Percentiles rank a stretch among this genome's conserved stretches.
Evolutionary conservation across 257 asterid species (phyloP).

Genomic region (Capsicum pubescens): DNA sequence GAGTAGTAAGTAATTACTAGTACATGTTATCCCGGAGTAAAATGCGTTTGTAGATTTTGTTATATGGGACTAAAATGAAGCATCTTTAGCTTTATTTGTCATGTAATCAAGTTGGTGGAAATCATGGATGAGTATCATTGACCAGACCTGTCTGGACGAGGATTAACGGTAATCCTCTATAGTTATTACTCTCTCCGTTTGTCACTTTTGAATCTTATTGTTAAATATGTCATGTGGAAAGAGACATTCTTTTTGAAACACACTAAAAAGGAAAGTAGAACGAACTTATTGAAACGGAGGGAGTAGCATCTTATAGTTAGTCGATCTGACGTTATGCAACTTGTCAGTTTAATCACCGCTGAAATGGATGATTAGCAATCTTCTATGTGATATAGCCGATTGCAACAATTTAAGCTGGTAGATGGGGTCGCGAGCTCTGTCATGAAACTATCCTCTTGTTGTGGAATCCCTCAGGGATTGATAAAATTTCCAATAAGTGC

Average conservation of each 20-base stretch:
- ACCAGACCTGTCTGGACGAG: conserved; percentile 19
- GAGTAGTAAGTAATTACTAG: not conserved
- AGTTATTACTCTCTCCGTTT: not conserved
- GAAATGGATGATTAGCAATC: conserved; percentile 41
- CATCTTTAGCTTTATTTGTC: conserved; percentile 3
- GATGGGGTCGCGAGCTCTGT: conserved; percentile 35
- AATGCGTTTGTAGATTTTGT: not conserved
- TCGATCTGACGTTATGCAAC: conserved; percentile 34
- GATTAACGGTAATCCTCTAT: conserved; percentile 19
- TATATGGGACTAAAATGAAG: conserved; percentile 6
- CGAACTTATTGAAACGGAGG: no score
- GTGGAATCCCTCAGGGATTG: not conserved
- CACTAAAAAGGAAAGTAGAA: no score
- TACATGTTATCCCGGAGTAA: not conserved
- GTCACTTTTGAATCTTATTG: no score
- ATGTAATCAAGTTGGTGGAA: conserved; percentile 23
- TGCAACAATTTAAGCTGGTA: conserved; percentile 29
- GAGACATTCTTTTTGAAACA: no score
- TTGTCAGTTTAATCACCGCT: conserved; percentile 37
- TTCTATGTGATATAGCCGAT: conserved; percentile 32
- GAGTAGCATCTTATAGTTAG: conserved; percentile 22
- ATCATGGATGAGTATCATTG: not conserved
- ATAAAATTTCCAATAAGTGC: conserved; percentile 32
- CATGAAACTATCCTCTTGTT: not conserved
- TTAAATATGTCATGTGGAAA: no score